Base-by-base conservation (phyloP, 257 asterid species). In the Rhazya stricta region DNA sequence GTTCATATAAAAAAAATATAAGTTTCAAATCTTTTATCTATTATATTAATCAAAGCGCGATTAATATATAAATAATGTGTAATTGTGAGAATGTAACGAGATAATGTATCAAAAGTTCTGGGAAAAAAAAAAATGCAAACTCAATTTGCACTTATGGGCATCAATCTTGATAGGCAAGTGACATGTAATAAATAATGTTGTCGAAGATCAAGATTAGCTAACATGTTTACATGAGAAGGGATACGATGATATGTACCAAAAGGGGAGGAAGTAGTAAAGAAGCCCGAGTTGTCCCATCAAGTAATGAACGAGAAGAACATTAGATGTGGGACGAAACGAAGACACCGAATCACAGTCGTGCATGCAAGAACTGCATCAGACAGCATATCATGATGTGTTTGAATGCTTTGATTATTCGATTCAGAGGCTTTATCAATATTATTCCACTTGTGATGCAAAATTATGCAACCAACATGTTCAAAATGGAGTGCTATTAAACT, bases 331-430 rank as follows among this genome's bases (percentile, higher is more conserved):
- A 41, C 4, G n/a, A 70, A 62, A 42, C 54, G 34, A 70, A 29
- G 79, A 75, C 79, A 79, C 36, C 68, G 69, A 68, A 60, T 69
- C 54, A 70, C 27, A 58, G 46, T 74, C 74, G 62, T 69, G 83
- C 51, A 70, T 34, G 15, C 29, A 36, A 32, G 4, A 23, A 0
- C 42, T 21, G 75, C 69, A 68, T 51, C 51, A 58, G 76, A 69
- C 76, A 69, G 62, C 76, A 72, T 43, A 39, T 74, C 79, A 74
- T 69, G 79, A 11, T 5, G 9, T 48, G 56, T 42, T 54, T 69
- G 57, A 30, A 27, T 72, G 12, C 8, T 34, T 30, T 39, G 19
- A 18, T 45, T 37, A 11, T 53, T 73, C 11, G 56, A 56, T 30
- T 32, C 29, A n/a, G n/a, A 5, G 18, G 37, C 69, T 0, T 37